Percentiles rank a stretch among this genome's conserved stretches.
Evolutionary conservation across 1,284 basidiomycete species (phyloP).

Genomic region (Ustilago tritici): DNA sequence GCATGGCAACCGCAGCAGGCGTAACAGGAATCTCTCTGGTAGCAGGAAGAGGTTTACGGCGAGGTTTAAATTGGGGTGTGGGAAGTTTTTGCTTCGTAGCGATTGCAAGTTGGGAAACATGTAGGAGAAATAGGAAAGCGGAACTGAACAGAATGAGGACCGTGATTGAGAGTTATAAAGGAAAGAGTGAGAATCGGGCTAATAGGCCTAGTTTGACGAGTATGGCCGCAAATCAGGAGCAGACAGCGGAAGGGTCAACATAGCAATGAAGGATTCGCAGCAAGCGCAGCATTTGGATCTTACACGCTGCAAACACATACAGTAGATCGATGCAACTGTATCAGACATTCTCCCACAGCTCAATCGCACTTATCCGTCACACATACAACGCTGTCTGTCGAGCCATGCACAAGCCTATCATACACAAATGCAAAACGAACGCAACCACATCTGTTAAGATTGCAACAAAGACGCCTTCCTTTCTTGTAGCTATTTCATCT

Average conservation of each 20-base stretch:
- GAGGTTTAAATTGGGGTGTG: conserved; percentile 58
- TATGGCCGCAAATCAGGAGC: not conserved
- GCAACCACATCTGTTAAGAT: not conserved
- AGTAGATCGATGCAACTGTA: not conserved
- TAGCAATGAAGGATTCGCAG: not conserved
- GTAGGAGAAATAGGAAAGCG: conserved; percentile 43
- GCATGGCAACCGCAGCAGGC: conserved; percentile 55
- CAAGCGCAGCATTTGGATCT: not conserved
- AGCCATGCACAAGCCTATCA: not conserved
- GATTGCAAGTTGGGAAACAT: conserved; percentile 48
- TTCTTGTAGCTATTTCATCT: not conserved
- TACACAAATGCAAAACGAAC: not conserved
- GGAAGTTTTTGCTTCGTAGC: conserved; percentile 52
- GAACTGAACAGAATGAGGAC: conserved; percentile 51
- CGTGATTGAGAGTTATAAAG: conserved; percentile 46
- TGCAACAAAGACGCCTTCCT: not conserved
- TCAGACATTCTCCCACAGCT: too few species aligned
- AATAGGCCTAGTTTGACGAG: conserved; percentile 16
- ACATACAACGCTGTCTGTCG: not conserved
- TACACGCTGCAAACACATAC: not conserved
- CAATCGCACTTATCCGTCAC: too few species aligned
- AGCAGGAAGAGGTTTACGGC: conserved; percentile 46
- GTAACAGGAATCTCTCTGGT: conserved; percentile 47
- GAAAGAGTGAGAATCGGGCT: conserved; percentile 10
- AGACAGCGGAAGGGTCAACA: conserved; percentile 3